phyloP scores from a whole-genome alignment of 2,329 filamentous ascomycete species.

The Arthrobotrys musiformis region DNA sequence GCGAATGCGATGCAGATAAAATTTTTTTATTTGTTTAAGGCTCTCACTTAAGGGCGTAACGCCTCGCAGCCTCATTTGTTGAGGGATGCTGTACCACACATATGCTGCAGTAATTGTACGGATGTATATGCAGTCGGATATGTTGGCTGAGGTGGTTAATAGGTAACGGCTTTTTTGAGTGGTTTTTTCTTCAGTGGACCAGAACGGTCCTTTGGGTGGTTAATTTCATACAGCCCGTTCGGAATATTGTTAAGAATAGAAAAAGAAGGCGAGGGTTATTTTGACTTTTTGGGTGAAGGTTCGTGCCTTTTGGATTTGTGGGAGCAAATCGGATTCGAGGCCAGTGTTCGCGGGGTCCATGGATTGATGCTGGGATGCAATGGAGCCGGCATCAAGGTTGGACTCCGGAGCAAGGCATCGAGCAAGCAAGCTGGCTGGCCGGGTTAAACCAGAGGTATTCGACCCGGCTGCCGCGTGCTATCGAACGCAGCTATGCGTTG shows the following conservation, averaged over 20 bases:
- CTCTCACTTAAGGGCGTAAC: not conserved
- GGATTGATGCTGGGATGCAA: conserved; percentile 19
- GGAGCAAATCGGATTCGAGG: conserved; percentile 22
- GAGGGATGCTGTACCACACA: too few species aligned
- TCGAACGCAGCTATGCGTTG: too few species aligned
- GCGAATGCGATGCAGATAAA: conserved; percentile 36
- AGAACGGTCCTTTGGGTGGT: not conserved
- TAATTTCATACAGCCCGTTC: conserved; percentile 18
- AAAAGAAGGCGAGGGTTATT: not conserved
- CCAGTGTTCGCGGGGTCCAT: conserved; percentile 19
- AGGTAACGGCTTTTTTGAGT: conserved; percentile 13
- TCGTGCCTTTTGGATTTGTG: not conserved
- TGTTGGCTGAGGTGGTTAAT: conserved; percentile 1
- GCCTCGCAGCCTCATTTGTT: conserved; percentile 19
- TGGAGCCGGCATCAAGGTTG: conserved; percentile 7
- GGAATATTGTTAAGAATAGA: conserved; percentile 43
- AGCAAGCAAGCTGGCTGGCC: conserved; percentile 5
- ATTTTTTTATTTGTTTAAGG: not conserved
- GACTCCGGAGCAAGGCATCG: too few species aligned
- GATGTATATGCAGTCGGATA: conserved; percentile 18
- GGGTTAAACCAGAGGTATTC: not conserved
- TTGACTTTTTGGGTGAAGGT: not conserved
- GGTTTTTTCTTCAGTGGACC: conserved; percentile 19
- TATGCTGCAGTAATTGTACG: not conserved
- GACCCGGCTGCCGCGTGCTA: too few species aligned